Conservation (phyloP, 495 filamentous ascomycete species). For the Penicillium coprophilum region DNA sequence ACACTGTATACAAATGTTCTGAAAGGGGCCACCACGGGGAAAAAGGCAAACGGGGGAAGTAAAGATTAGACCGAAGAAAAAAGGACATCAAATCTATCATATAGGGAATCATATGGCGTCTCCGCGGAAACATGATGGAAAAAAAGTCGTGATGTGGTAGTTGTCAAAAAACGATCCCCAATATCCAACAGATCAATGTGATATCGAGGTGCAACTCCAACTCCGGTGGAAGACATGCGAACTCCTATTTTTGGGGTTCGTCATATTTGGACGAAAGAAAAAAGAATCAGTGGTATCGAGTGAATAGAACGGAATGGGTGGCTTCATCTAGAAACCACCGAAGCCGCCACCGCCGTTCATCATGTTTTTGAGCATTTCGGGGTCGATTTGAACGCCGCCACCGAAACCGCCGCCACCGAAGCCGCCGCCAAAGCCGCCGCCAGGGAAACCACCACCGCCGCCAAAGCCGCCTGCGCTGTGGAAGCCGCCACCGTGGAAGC, state of each 20-base stretch:
- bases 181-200: constrained; percentile 4
- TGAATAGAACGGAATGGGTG: neutral
- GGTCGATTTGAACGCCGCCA: constrained; percentile 48
- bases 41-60: neutral
- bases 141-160: constrained; percentile 12
- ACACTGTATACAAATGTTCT: constrained; percentile 6
- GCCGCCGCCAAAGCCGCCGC: constrained; percentile 53
- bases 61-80: neutral
- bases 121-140: constrained; percentile 10
- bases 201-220: constrained; percentile 17
- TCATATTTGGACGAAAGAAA: neutral
- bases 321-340: constrained; percentile 42
- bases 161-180: constrained; percentile 5
- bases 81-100: constrained; percentile 14
- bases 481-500: constrained; percentile 40
- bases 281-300: constrained; percentile 7
- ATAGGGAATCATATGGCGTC: constrained; percentile 17
- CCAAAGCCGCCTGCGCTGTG: constrained; percentile 39
- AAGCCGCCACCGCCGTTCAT: constrained; percentile 49
- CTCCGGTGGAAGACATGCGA: constrained; percentile 15
- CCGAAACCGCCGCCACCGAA: constrained; percentile 48
- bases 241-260: constrained; percentile 3
- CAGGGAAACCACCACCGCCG: constrained; percentile 46
- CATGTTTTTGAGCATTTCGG: constrained; percentile 58
- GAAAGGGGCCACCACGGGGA: neutral